Base-by-base conservation (phyloP, 2,329 filamentous ascomycete genomes). In the Cladosporium sp. region DNA sequence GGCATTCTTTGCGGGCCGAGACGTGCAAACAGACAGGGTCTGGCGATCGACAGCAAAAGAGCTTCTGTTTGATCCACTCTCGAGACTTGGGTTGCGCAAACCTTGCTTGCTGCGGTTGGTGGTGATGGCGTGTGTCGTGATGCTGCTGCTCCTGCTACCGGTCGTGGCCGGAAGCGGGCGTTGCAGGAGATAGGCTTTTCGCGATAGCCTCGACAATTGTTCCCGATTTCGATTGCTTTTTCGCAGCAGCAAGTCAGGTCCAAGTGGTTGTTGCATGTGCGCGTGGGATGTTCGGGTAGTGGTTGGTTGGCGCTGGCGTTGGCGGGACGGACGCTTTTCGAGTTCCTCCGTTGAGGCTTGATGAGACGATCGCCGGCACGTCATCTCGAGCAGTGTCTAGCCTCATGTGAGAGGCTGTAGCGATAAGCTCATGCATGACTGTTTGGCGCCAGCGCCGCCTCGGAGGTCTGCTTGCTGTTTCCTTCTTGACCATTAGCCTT, bases 401-500 rank as follows among this genome's bases (percentile, higher is more conserved):
- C 55, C 55, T 40, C n/a, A 44, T 44, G 37, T 10, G 37, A n/a
- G 49, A 16, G 52, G 16, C 5, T 21, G 6, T 37, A 59, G 59
- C 59, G 59, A 62, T 62, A 62, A 62, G 59, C 59, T 62, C 59
- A 40, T 62, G 59, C 52, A 46, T 62, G 59, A 26, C 23, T 61
- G 58, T 49, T 44, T 59, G 52, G 52, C 28, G 49, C 46, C 46
- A 50, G 46, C 28, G 50, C 21, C 10, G 31, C 18, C 31, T 21
- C n/a, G n/a, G n/a, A n/a, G n/a, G n/a, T n/a, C 2, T 26, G 33
- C 35, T 18, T 46, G 35, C 29, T 14, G 31, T 29, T 31, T 50
- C 40, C 57, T 60, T 60, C 57, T 60, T 60, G 57, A 52, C 59
- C 44, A 61, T 18, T 52, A 52, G 28, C 58, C 10, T 49, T 50